Evolutionary conservation across 768 basidiomycete species (phyloP).

Genomic region (Myochromella boudieri): DNA sequence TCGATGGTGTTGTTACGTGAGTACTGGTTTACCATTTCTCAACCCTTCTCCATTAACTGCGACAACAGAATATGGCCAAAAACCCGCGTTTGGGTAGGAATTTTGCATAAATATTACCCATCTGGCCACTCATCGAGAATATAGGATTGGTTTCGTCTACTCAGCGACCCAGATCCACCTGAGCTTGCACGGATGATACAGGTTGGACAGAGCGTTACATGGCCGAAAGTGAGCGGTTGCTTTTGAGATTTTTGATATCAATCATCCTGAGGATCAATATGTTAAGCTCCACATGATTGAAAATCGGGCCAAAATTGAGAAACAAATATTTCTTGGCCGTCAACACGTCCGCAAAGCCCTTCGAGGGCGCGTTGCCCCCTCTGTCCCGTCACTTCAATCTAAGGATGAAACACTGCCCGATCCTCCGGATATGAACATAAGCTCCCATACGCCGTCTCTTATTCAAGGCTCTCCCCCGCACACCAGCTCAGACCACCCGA

Average conservation of each 20-base stretch:
- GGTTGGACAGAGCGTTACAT: slow-evolving; percentile 89
- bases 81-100: slow-evolving; percentile 67
- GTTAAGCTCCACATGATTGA: slow-evolving; percentile 87
- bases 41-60: slow-evolving; percentile 18
- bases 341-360: slow-evolving; percentile 62
- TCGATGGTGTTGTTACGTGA: slow-evolving; percentile 86
- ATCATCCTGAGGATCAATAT: not conserved
- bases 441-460: not conserved
- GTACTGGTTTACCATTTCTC: slow-evolving; percentile 32
- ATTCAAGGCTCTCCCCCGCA: too few species aligned
- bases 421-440: not conserved
- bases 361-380: slow-evolving; percentile 31
- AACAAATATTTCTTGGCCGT: slow-evolving; percentile 78
- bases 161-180: slow-evolving; percentile 78
- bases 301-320: slow-evolving; percentile 85
- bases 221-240: slow-evolving; percentile 76
- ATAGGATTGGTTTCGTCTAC: slow-evolving; percentile 83
- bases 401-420: not conserved
- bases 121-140: slow-evolving; percentile 2
- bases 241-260: not conserved
- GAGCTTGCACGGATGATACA: slow-evolving; percentile 86
- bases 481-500: slow-evolving; percentile 48
- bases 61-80: slow-evolving; percentile 75
- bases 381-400: slow-evolving; percentile 17
- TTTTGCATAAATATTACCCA: not conserved